Conservation (phyloP, 805 yeast species). For the Wickerhamomyces bovis region DNA sequence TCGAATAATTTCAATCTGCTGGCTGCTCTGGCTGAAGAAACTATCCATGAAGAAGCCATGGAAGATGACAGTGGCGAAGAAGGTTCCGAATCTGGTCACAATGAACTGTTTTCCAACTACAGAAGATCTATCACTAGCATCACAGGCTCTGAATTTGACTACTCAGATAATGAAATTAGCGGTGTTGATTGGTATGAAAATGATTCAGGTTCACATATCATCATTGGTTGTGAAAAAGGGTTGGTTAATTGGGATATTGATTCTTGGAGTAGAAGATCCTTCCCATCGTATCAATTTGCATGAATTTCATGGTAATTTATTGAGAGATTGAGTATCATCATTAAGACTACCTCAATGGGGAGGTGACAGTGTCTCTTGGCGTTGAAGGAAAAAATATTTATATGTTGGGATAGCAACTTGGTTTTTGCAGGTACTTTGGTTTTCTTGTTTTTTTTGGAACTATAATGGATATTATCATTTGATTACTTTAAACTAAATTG, state of each 20-base stretch:
- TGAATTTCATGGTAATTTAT: too few species aligned
- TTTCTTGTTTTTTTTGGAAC: neutral
- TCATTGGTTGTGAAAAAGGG: constrained; percentile 64
- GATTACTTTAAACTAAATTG: too few species aligned
- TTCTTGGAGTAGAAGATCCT: constrained; percentile 54
- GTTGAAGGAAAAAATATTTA: neutral
- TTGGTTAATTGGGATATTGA: constrained; percentile 66
- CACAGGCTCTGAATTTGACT: constrained; percentile 18
- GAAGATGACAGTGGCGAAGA: constrained; percentile 15
- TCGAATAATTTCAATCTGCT: constrained; percentile 21
- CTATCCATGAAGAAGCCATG: constrained; percentile 18
- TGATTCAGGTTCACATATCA: constrained; percentile 43
- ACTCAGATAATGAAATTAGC: constrained; percentile 43
- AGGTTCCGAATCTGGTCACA: neutral
- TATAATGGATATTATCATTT: neutral
- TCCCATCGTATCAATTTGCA: constrained; percentile 47
- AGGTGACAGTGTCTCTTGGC: neutral
- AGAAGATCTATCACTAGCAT: constrained; percentile 4
- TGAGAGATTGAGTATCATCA: too few species aligned
- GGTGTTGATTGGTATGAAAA: constrained; percentile 57
- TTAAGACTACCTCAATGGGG: too few species aligned
- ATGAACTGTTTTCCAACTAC: constrained; percentile 1
- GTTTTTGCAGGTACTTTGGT: neutral
- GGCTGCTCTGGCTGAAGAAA: constrained; percentile 10
- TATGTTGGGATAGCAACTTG: neutral